A percentile compares a stretch with the other conserved stretches of the same genome.
phyloP scores from a whole-genome alignment of 2,329 filamentous ascomycete genomes.

The Diaporthe capsici region DNA sequence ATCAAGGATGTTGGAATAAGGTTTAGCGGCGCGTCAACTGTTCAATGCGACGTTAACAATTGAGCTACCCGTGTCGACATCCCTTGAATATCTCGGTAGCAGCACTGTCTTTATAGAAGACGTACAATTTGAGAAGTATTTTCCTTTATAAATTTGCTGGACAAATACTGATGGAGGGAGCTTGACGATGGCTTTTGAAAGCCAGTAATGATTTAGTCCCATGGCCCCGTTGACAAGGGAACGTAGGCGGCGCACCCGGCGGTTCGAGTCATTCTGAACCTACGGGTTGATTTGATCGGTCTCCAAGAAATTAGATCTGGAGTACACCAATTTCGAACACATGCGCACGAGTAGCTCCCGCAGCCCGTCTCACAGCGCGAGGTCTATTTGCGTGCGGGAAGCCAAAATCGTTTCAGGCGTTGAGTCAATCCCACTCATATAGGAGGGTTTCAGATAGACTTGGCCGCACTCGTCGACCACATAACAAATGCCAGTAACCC shows the following conservation, averaged over 20 bases:
- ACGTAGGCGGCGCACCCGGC: too few relatives aligned
- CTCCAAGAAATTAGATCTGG: background rate
- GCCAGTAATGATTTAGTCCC: background rate
- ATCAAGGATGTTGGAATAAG: slow-evolving; percentile 14
- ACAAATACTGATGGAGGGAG: too few relatives aligned
- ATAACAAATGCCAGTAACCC: background rate
- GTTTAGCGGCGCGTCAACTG: slow-evolving; percentile 17
- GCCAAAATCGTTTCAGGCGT: slow-evolving; percentile 24
- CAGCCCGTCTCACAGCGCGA: background rate
- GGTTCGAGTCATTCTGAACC: slow-evolving; percentile 1
- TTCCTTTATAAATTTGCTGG: background rate
- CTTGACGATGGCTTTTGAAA: too few relatives aligned
- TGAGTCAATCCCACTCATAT: slow-evolving; percentile 1
- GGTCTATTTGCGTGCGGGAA: slow-evolving; percentile 5
- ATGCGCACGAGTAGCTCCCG: slow-evolving; percentile 5
- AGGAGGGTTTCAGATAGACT: slow-evolving; percentile 12
- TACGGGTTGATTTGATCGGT: background rate
- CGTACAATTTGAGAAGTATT: background rate
- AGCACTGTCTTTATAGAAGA: background rate
- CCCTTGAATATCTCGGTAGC: background rate
- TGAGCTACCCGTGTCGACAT: background rate
- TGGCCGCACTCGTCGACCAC: background rate
- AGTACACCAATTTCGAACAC: slow-evolving; percentile 12
- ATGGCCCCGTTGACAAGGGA: background rate
- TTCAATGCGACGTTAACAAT: slow-evolving; percentile 17